Evolutionary conservation across 1,139 yeast species (phyloP), one percentile per base, ranked within the genome.

Genomic region (Casaregolazyma suthepensis): DNA sequence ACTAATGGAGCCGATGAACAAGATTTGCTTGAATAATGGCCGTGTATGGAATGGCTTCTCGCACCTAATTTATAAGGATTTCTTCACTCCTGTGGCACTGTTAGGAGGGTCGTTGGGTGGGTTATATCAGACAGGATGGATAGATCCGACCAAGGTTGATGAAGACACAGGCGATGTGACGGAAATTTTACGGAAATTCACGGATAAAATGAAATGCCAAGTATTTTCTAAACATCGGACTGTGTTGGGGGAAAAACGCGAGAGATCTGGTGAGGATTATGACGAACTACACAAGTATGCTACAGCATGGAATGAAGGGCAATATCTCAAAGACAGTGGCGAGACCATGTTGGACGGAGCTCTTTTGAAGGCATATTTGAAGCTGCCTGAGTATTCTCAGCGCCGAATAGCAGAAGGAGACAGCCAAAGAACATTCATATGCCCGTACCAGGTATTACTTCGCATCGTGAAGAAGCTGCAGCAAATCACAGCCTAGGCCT

Each of bases 61-160:
- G 5, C 44, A 26, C 20, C 42, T 26, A 10, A 20, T 4, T 22
- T 49, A 38, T 20, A 19, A 44, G 13, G 37, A 22, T 15, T 18
- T 48, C n/a, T 26, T 52, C n/a, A 31, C 20, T 9, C 48, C 54
- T 3, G 31, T 43, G 23, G 44, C 45, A 2, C 7, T 42, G 2
- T 18, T 45, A 29, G 46, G 22, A 15, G 46, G 46, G 10, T 43
- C 37, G 2, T 17, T 35, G 12, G 54, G 51, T 19, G 50, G 46
- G 10, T 2, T 46, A 13, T 48, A 51, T 20, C 51, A 51, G 22
- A 43, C 43, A 31, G 50, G 51, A 19, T 46, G 44, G 51, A 43
- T 43, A 19, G 26, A 20, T 35, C 40, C 40, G 5, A 35, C 40
- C 17, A 35, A 35, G 7, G 40, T 35, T 15, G 40, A 35, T 6